Base-by-base conservation (phyloP, 345 rosid species). In the Carallia brachiata region DNA sequence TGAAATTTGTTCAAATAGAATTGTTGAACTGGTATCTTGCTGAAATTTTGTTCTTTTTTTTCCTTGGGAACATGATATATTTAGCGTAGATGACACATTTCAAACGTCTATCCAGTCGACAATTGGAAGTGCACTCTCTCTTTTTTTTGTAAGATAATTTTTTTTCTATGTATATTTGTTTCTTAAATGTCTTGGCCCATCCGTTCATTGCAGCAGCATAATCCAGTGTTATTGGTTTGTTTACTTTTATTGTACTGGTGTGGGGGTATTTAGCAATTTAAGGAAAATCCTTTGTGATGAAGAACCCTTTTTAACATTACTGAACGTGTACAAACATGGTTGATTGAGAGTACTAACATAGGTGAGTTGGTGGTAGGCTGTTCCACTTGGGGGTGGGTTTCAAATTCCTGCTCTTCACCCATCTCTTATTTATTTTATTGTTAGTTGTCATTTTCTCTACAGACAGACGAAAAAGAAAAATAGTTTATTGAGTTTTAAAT, bases 1-100 rank as follows among this genome's bases (percentile, higher is more conserved):
- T 40, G 48, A 40, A 40, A 9, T 40, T 60, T 32, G 64, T 63
- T 73, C 67, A 47, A 61, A 40, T 52, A 32, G 58, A 8, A 36
- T 36, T 39, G 13, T 61, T 66, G 72, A 36, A 69, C 36, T 30
- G 70, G 73, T 53, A 4, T 48, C 67, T 16, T 55, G 60, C 56
- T 44, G 48, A 27, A 32, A 50, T 72, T 65, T 59, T 56, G 65
- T 69, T 57, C 37, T 57, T 4, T 62, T 36, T 66, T 27, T 36
- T n/a, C 27, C 48, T 76, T 44, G 40, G n/a, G 27, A 55, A 7
- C 13, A 23, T 55, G 32, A 9, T 58, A 36, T 36, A 37, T 36
- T 28, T n/a, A 39, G 6, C 52, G 13, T 39, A 36, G 62, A 36
- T 55, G 7, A 37, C 50, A 40, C 53, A 10, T 19, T 40, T 18